phyloP scores from a whole-genome alignment of 2,329 filamentous ascomycete genomes.

The Trichoderma oligosporum region DNA sequence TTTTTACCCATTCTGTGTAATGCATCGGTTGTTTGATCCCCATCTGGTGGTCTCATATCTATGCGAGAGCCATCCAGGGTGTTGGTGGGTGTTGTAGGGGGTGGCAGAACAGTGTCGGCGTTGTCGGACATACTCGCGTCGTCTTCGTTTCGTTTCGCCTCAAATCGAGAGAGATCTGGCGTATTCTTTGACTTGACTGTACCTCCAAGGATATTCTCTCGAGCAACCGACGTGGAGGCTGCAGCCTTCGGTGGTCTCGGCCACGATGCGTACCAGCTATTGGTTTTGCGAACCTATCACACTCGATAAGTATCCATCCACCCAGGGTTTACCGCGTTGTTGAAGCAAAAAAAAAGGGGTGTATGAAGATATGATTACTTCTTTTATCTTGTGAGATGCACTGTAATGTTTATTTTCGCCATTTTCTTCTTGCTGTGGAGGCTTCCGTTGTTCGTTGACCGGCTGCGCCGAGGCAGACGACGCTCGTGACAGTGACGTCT shows the following conservation, averaged over 20 bases:
- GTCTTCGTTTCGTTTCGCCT: slow-evolving; percentile 38
- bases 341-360: background rate
- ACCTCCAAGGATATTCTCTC: slow-evolving; percentile 58
- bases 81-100: slow-evolving; percentile 23
- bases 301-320: background rate
- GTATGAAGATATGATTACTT: too few relatives aligned
- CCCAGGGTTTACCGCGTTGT: background rate
- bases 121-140: slow-evolving; percentile 27
- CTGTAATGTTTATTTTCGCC: slow-evolving; percentile 10
- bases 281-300: slow-evolving; percentile 47
- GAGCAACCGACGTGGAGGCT: slow-evolving; percentile 57
- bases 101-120: slow-evolving; percentile 8
- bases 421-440: slow-evolving; percentile 8
- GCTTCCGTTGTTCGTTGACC: slow-evolving; percentile 11
- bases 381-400: slow-evolving; percentile 10
- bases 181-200: slow-evolving; percentile 45
- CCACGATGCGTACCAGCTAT: slow-evolving; percentile 63
- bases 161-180: slow-evolving; percentile 51
- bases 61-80: background rate
- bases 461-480: slow-evolving; percentile 17
- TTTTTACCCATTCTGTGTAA: background rate
- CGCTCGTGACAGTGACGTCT: slow-evolving; percentile 21
- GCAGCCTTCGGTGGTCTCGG: slow-evolving; percentile 52
- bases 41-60: background rate
- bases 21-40: background rate